A percentile compares a stretch with the other conserved stretches of the same genome.
Evolutionary conservation across 306 rosid genomes (phyloP).

Genomic region (Chamaecrista fasciculata): DNA sequence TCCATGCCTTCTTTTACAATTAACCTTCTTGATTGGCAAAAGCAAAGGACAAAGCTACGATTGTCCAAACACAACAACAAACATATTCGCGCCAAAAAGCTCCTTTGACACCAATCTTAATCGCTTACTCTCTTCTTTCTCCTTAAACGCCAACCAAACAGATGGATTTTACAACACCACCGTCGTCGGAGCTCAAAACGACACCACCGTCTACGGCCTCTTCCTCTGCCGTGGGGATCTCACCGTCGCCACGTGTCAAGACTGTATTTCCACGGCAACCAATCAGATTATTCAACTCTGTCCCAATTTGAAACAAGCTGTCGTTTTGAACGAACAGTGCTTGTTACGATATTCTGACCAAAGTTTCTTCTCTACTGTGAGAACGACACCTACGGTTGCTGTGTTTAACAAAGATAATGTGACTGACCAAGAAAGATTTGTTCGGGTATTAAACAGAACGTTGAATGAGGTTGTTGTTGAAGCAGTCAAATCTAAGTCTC

Average conservation of each 20-base stretch:
- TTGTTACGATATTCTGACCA: not conserved
- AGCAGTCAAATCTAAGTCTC: not conserved
- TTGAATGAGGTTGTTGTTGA: not conserved
- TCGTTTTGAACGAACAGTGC: not conserved
- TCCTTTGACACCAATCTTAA: no score
- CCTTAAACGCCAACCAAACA: no score
- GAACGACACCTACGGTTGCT: no score
- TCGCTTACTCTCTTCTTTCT: no score
- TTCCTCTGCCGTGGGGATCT: not conserved
- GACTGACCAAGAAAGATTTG: not conserved
- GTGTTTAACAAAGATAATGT: no score
- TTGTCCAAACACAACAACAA: no score
- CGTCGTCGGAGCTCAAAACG: not conserved
- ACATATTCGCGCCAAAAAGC: no score
- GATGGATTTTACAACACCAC: not conserved
- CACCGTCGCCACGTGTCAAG: not conserved
- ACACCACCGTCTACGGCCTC: not conserved
- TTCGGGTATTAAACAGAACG: not conserved
- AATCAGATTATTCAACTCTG: not conserved
- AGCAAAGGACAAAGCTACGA: no score
- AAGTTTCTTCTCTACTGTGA: not conserved
- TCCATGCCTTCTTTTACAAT: no score
- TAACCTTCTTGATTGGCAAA: no score
- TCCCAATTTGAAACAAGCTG: not conserved
- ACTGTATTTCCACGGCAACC: not conserved